Base-by-base conservation (phyloP, 345 rosid species). In the Gossypium raimondii region DNA sequence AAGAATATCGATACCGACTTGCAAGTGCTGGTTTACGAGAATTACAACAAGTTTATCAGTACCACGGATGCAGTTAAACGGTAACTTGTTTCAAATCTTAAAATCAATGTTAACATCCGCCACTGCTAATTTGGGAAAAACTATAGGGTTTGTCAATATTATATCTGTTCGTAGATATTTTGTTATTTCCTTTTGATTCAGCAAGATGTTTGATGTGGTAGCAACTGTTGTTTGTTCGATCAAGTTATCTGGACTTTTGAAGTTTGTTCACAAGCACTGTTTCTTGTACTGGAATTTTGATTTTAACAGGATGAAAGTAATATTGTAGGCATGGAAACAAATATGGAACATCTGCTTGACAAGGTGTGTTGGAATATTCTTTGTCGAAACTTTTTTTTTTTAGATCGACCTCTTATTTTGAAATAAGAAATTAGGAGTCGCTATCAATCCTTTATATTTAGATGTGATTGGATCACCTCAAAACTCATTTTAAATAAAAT, bases 41-140 rank as follows among this genome's bases (percentile, higher is more conserved):
- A 95, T 73, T 93, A 95, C 84, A 95, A 88, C 80, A 89, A 95
- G 87, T 93, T 95, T 79, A 91, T 93, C 80, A 91, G 99, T 73
- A 98, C 99, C 58, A 95, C 99, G 14, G 98, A 95, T 85, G 86
- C 99, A 9, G 93, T 95, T 81, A 93, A 87, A 86, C 86, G 98
- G 99, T 93, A 83, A 34, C 63, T 77, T 43, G n/a, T 52, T 27
- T 48, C 65, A 8, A 17, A 63, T 76, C 20, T 22, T 65, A 16
- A 59, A 64, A 67, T 75, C 57, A 18, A 79, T 60, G 59, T 3
- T 22, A 56, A 18, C 38, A 38, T 2, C 4, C 59, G 34, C 18
- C 41, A 47, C 64, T 72, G 38, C 48, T 24, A 27, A 16, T 22
- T 16, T 6, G 9, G 48, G 45, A 38, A 64, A 16, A 41, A 41